Percentiles rank a stretch among this genome's conserved stretches.
phyloP scores from a whole-genome alignment of 164 flowering plant genomes.

The Paratinospora sagittata region DNA sequence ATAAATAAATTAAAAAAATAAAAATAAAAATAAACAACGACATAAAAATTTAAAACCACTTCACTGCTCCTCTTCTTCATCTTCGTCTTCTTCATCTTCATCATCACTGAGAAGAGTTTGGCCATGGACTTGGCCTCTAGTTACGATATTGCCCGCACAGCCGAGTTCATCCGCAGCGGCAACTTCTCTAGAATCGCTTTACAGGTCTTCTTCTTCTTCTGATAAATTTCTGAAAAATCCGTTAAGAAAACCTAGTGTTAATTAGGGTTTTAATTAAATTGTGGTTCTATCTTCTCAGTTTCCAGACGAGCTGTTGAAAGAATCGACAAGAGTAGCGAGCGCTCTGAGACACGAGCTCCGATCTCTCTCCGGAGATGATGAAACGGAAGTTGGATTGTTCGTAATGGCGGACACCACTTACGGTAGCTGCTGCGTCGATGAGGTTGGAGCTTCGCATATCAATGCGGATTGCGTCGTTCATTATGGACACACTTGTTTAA shows the following conservation, averaged over 20 bases:
- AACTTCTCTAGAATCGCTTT: too few species aligned
- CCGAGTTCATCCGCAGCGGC: too few species aligned
- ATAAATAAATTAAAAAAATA: too few species aligned
- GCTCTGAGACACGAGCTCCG: conserved; percentile 40
- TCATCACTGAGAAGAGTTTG: too few species aligned
- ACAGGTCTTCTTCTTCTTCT: conserved; percentile 3
- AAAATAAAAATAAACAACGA: too few species aligned
- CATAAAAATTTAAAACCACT: too few species aligned
- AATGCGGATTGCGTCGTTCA: conserved; percentile 79
- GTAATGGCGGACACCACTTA: conserved; percentile 93
- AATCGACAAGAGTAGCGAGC: conserved; percentile 52
- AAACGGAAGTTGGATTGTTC: conserved; percentile 41
- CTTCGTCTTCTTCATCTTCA: too few species aligned
- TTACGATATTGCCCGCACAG: too few species aligned
- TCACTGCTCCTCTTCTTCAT: too few species aligned
- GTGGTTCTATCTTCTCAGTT: conserved; percentile 41
- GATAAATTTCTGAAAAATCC: not conserved
- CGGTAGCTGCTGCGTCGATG: conserved; percentile 97
- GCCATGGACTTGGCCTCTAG: too few species aligned
- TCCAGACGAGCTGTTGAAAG: conserved; percentile 83
- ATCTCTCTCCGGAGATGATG: conserved; percentile 14
- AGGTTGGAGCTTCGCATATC: conserved; percentile 82
- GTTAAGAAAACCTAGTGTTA: not conserved
- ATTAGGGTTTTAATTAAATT: not conserved
- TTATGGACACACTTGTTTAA: conserved; percentile 89